Evolutionary conservation across 257 asterid species (phyloP).

Genomic region (Scutellaria minor): DNA sequence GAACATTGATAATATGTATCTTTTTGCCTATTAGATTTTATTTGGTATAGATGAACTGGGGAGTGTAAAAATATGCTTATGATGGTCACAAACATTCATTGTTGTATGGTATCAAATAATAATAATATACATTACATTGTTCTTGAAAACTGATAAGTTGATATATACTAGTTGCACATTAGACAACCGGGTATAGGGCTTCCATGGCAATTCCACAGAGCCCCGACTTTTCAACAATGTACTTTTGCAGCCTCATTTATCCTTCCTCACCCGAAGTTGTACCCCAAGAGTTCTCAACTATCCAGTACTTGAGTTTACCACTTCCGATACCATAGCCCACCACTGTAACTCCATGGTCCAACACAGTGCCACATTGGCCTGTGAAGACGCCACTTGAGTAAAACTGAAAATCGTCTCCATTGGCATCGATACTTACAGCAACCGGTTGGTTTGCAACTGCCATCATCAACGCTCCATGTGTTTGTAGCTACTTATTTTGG

Average conservation of each 20-base stretch:
- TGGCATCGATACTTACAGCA: constrained; percentile 18
- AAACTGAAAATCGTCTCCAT: constrained; percentile 12
- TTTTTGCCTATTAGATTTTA: not conserved
- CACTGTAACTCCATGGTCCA: constrained; percentile 36
- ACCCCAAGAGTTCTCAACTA: constrained; percentile 33
- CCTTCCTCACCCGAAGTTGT: constrained; percentile 29
- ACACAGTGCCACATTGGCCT: constrained; percentile 19
- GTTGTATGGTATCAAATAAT: not conserved
- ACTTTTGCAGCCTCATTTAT: constrained; percentile 31
- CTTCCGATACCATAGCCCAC: constrained; percentile 19
- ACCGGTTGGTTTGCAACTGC: constrained; percentile 25
- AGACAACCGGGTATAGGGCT: constrained; percentile 4
- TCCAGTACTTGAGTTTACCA: constrained; percentile 29
- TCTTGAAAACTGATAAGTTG: too few relatives aligned
- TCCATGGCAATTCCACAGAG: constrained; percentile 29
- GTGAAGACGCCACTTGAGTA: constrained; percentile 23
- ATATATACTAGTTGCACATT: too few relatives aligned
- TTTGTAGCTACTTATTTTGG: constrained; percentile 17
- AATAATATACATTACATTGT: too few relatives aligned
- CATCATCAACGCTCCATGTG: constrained; percentile 23
- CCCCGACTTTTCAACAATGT: constrained; percentile 23
- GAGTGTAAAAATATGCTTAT: not conserved
- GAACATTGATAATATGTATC: not conserved
- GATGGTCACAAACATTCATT: not conserved
- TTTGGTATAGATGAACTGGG: not conserved